Base-by-base conservation (phyloP, 371 early-diverging fungal species). In the Phascolomyces articulosus region DNA sequence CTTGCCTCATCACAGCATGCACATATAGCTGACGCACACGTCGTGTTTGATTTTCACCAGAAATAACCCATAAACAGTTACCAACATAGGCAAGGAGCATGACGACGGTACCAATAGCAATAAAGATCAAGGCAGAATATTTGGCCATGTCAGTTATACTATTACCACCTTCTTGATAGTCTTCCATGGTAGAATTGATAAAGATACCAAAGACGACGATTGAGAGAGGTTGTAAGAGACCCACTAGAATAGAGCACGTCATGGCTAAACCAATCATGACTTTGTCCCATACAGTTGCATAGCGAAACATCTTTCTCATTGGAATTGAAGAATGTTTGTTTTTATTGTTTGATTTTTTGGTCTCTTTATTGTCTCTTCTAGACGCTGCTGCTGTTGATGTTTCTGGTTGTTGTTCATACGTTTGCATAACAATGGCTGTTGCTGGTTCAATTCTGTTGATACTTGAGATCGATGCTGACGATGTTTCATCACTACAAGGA, bases 1-100 rank as follows among this genome's bases (percentile, higher is more conserved):
- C 91, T 68, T 96, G 95, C 11, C 90, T 84, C 27, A 97, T 70
- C 38, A 93, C 77, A 0, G 93, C 74, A 49, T 73, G 79, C 44
- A 93, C 85, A 55, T 87, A 91, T 23, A 48, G 55, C 60, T 86
- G 78, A 15, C 91, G 83, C 58, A 93, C 78, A 16, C 87, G 69
- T 62, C 60, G 70, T 18, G 69, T 64, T 41, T 68, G 69, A 7
- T 47, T 18, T 57, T 64, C 64, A 21, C 64, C 69, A 15, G 57
- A 51, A 10, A 60, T 31, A 4, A 67, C 59, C 71, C 71, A 71
- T 10, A 60, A 58, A 28, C 60, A 66, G 41, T 64, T 63, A 23
- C 49, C 47, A 27, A 63, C 40, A 31, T 71, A 71, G 0, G 61
- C 56, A 20, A 47, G 24, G 2, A 67, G 58, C 15, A 67, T n/a